phyloP scores from a whole-genome alignment of 352 stramenopile genomes.

The Globisporangium takayamanum region DNA sequence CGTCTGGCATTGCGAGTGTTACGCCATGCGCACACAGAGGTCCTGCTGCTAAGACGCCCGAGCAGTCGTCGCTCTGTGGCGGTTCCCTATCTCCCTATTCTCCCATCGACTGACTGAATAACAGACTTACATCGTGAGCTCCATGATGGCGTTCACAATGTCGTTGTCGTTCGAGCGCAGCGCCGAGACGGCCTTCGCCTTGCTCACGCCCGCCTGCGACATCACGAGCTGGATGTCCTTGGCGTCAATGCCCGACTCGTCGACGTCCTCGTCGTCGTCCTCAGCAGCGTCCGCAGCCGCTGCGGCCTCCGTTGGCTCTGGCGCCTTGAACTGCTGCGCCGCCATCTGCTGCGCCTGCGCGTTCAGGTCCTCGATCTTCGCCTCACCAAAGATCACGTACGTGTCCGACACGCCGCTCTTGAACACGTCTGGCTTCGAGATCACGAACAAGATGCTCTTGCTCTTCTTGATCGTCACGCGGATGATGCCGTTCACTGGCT shows the following conservation, averaged over 20 bases:
- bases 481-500: conserved; percentile 94
- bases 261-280: conserved; percentile 89
- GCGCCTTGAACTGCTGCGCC: conserved; percentile 91
- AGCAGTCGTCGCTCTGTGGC: background rate
- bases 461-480: conserved; percentile 98
- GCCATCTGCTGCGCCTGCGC: conserved; percentile 85
- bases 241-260: conserved; percentile 94
- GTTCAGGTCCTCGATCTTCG: conserved; percentile 97
- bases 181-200: conserved; percentile 93
- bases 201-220: conserved; percentile 88
- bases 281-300: conserved; percentile 50
- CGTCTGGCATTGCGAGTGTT: background rate
- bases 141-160: conserved; percentile 99
- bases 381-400: conserved; percentile 98
- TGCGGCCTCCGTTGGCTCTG: conserved; percentile 26
- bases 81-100: conserved; percentile 6
- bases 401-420: conserved; percentile 94
- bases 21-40: background rate
- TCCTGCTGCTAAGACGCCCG: too few species aligned
- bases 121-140: conserved; percentile 94
- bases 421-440: conserved; percentile 98
- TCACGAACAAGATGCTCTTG: conserved; percentile 97
- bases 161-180: conserved; percentile 98
- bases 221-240: conserved; percentile 99
- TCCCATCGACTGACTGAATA: background rate